phyloP scores from a whole-genome alignment of 75 land plant species.

The Selaginella tamariscina region DNA sequence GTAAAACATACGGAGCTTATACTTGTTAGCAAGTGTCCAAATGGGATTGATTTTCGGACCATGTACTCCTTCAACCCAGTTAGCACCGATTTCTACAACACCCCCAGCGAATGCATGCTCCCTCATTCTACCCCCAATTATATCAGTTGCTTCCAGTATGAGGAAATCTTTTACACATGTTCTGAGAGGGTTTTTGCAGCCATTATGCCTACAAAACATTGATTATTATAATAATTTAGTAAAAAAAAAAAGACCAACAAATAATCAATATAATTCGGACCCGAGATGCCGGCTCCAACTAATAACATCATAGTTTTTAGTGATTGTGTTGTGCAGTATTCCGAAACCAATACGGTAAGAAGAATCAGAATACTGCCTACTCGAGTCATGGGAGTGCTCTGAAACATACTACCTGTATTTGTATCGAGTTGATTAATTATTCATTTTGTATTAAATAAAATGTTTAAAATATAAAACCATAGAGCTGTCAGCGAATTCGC shows the following conservation, averaged over 20 bases:
- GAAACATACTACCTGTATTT: no score
- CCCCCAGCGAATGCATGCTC: slow-evolving; percentile 42
- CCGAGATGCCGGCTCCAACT: neutral
- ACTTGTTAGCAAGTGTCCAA: slow-evolving; percentile 42
- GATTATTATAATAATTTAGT: neutral
- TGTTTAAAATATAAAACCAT: no score
- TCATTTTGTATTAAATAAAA: no score
- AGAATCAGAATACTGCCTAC: no score
- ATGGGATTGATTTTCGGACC: slow-evolving; percentile 54
- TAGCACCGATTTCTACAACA: slow-evolving; percentile 59
- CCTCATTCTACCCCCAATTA: slow-evolving; percentile 52
- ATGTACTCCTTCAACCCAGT: slow-evolving; percentile 77
- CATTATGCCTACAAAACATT: slow-evolving; percentile 38
- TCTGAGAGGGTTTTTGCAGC: slow-evolving; percentile 53
- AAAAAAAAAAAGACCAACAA: neutral
- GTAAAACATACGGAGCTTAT: slow-evolving; percentile 31
- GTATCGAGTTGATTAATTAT: no score
- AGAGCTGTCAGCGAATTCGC: no score
- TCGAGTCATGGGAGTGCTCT: no score
- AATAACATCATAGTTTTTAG: no score
- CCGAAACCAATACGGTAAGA: no score
- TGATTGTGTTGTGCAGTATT: no score
- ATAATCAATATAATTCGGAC: no score
- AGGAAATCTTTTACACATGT: slow-evolving; percentile 45
- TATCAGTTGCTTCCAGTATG: slow-evolving; percentile 54